Percentiles rank a stretch among this genome's conserved stretches.
phyloP scores from a whole-genome alignment of 2,329 filamentous ascomycete genomes.

The Colletotrichum magnum region DNA sequence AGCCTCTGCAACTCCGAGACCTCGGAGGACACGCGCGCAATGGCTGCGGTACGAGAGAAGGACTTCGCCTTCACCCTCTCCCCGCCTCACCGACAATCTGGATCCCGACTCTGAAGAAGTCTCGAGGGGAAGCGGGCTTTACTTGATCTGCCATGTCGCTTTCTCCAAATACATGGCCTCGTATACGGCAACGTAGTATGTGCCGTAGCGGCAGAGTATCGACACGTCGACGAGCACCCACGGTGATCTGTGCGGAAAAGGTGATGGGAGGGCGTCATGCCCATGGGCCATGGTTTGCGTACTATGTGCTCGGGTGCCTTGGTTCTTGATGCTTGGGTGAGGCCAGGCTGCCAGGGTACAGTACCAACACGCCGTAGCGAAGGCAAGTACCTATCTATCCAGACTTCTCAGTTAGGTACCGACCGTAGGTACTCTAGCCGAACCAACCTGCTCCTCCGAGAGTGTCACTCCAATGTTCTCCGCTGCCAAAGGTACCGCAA shows the following conservation, averaged over 20 bases:
- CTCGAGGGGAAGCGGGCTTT: neutral
- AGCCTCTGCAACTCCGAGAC: constrained; percentile 35
- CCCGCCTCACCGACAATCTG: constrained; percentile 25
- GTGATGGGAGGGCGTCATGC: constrained; percentile 2
- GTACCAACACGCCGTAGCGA: constrained; percentile 8
- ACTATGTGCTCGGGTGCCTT: constrained; percentile 15
- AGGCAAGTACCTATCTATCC: neutral
- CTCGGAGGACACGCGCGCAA: constrained; percentile 29
- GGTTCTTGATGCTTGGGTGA: neutral
- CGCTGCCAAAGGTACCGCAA: neutral
- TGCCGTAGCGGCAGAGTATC: neutral
- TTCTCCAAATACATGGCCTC: constrained; percentile 5
- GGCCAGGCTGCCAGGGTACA: neutral
- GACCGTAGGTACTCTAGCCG: neutral
- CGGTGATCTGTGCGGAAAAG: constrained; percentile 9
- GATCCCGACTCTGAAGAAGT: no score
- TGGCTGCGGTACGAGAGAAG: constrained; percentile 28
- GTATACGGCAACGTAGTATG: neutral
- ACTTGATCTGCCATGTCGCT: neutral
- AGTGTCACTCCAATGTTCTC: constrained; percentile 19
- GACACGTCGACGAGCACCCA: neutral
- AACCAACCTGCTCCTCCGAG: constrained; percentile 26
- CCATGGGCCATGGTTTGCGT: constrained; percentile 6
- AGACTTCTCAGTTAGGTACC: neutral
- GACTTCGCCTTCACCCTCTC: neutral